Percentiles rank a stretch among this genome's conserved stretches.
These are phyloP conservation scores for Tardiomyces depauwii DNA, from an alignment of 1,139 yeast species.

Conservation along the genomic window DNA sequence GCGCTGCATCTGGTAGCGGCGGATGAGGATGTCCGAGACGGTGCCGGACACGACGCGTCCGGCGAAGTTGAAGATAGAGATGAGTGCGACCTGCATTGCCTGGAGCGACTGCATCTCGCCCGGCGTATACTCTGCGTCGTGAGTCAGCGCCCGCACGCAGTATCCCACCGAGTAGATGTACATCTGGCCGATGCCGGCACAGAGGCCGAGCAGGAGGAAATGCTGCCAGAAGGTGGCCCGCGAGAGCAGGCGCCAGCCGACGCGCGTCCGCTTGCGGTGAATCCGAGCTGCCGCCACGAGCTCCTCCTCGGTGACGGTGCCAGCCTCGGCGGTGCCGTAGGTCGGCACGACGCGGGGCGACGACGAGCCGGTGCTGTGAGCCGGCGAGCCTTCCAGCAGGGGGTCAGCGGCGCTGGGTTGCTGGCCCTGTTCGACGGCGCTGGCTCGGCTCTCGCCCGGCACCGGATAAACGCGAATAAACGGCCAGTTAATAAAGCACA, in stretches of 20 bases:
- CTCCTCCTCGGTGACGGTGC: slow-evolving; percentile 4
- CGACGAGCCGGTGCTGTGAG: too few species aligned
- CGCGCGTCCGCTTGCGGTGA: slow-evolving; percentile 7
- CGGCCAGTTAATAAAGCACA: slow-evolving; percentile 18
- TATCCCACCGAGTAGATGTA: slow-evolving; percentile 63
- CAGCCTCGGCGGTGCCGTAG: background rate
- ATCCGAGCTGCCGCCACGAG: slow-evolving; percentile 10
- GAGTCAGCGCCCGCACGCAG: slow-evolving; percentile 40
- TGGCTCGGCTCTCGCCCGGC: background rate
- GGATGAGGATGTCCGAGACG: slow-evolving; percentile 44
- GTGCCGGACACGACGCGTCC: slow-evolving; percentile 62
- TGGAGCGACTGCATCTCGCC: slow-evolving; percentile 33
- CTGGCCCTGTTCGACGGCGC: background rate
- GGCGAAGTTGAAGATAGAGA: slow-evolving; percentile 50
- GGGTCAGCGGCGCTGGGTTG: background rate
- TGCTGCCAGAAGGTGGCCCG: slow-evolving; percentile 22
- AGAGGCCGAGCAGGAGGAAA: slow-evolving; percentile 39
- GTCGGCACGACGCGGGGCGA: too few species aligned
- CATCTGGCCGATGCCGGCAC: slow-evolving; percentile 65
- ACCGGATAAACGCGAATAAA: slow-evolving; percentile 15
- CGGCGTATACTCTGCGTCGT: slow-evolving; percentile 9
- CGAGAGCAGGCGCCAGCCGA: too few species aligned
- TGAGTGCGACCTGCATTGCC: slow-evolving; percentile 60
- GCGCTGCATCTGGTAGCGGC: slow-evolving; percentile 42
- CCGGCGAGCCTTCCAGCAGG: background rate